These are phyloP conservation scores for Ophiocordyceps camponoti-leonardi DNA, from an alignment of 2,329 filamentous ascomycete species.

Conservation along the genomic window DNA sequence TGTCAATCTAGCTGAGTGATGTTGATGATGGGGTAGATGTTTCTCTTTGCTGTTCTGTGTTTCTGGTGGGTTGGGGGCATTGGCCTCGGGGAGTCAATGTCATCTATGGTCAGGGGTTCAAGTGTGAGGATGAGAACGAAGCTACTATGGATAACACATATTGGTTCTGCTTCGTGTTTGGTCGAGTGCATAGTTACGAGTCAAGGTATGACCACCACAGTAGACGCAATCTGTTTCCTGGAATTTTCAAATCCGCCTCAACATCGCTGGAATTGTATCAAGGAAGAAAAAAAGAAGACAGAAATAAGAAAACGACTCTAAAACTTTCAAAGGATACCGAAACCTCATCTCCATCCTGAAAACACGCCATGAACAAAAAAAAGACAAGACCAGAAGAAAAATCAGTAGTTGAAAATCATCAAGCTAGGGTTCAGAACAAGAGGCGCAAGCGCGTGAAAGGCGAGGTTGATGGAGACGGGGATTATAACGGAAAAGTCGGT, in stretches of 20 bases:
- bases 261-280: too few species aligned
- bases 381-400: not conserved
- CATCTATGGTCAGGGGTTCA: not conserved
- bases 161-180: not conserved
- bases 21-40: not conserved
- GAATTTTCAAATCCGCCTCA: not conserved
- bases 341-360: not conserved
- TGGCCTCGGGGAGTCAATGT: too few species aligned
- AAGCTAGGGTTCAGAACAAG: slow-evolving; percentile 62
- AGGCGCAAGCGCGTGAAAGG: slow-evolving; percentile 53
- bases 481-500: slow-evolving; percentile 59
- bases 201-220: too few species aligned
- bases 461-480: slow-evolving; percentile 53
- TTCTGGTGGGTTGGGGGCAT: not conserved
- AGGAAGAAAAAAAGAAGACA: too few species aligned
- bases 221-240: not conserved
- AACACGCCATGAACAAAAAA: not conserved
- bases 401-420: slow-evolving; percentile 63
- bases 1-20: not conserved
- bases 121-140: not conserved
- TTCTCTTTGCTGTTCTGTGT: not conserved
- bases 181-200: not conserved
- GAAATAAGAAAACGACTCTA: not conserved
- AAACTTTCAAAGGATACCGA: not conserved
- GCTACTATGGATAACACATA: not conserved